A percentile compares a stretch with the other conserved stretches of the same genome.
These are phyloP conservation scores for Ceratocystis alfenasii DNA, from an alignment of 2,329 filamentous ascomycete species.

Conservation along the genomic window DNA sequence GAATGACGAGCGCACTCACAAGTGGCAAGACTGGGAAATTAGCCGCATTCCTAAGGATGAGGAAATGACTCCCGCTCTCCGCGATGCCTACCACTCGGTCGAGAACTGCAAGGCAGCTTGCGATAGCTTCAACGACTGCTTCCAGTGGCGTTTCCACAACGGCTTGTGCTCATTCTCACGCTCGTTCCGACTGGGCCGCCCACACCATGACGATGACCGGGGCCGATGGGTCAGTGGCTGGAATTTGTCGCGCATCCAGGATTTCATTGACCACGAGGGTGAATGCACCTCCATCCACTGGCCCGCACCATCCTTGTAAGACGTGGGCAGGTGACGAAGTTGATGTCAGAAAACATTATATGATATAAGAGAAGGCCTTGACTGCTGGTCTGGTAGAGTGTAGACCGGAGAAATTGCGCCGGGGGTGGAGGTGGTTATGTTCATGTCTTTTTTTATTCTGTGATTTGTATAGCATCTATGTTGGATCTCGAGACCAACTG, in stretches of 20 bases:
- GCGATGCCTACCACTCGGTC: conserved; percentile 33
- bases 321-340: neutral
- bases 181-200: conserved; percentile 33
- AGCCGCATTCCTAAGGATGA: conserved; percentile 28
- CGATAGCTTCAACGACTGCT: conserved; percentile 30
- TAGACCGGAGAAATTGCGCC: no score
- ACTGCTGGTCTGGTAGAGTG: no score
- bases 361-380: neutral
- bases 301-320: conserved; percentile 24
- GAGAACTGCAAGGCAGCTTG: conserved; percentile 38
- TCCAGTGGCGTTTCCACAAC: conserved; percentile 34
- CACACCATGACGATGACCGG: conserved; percentile 28
- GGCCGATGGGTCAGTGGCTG: conserved; percentile 33
- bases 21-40: conserved; percentile 25
- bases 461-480: conserved; percentile 5
- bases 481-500: conserved; percentile 10
- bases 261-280: conserved; percentile 30
- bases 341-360: neutral
- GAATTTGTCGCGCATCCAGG: conserved; percentile 32
- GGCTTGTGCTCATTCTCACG: conserved; percentile 31
- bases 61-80: conserved; percentile 31
- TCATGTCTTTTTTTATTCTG: conserved; percentile 12
- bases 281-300: conserved; percentile 30
- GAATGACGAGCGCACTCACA: conserved; percentile 27
- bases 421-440: neutral